Base-by-base conservation (phyloP, 2,329 filamentous ascomycete genomes). In the Hypoxylon sp. region DNA sequence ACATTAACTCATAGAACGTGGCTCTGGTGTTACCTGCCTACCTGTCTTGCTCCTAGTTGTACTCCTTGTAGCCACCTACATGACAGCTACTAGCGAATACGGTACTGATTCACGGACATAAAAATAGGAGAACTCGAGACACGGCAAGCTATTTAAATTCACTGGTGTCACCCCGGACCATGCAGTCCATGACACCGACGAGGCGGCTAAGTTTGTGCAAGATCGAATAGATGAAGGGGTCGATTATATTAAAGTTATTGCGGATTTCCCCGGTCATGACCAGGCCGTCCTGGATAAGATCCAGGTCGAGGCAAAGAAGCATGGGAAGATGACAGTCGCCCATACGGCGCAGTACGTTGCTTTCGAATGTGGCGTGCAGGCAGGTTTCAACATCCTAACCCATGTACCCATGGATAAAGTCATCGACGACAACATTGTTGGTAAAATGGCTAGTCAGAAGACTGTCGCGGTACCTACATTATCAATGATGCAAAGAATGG, bases 191-290 rank as follows among this genome's bases (percentile, higher is more conserved):
- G 34, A 68, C 25, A 60, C 38, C 3, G 68, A 70, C n/a, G 68
- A 69, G 34, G 71, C 60, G 1, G 62, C 52, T 7, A 48, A 60
- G 14, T 74, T 73, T 32, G 68, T 74, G n/a, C 51, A 60, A 32
- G 61, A 69, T 19, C 55, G 70, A 46, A 61, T 70, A n/a, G 38
- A 38, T 7, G 71, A 74, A 41, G 52, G 60, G n/a, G 68, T 71
- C 11, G 74, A 78, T 55, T 77, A 75, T 59, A 65, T 78, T 68
- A 79, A 76, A 65, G 68, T 76, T 41, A 72, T 74, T 21, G 70
- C 71, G 19, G 74, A 76, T 61, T 38, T 38, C 11, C 69, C 75
- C 1, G 74, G 75, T 0, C 60, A 74, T 7, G 57, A 66, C 11
- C 69, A 75, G 25, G 70, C 72, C 4, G 57, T 74, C 3, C 61